A percentile compares a stretch with the other conserved stretches of the same genome.
Conservation (phyloP, 108 stramenopile species). For the Fragilaria radians region DNA sequence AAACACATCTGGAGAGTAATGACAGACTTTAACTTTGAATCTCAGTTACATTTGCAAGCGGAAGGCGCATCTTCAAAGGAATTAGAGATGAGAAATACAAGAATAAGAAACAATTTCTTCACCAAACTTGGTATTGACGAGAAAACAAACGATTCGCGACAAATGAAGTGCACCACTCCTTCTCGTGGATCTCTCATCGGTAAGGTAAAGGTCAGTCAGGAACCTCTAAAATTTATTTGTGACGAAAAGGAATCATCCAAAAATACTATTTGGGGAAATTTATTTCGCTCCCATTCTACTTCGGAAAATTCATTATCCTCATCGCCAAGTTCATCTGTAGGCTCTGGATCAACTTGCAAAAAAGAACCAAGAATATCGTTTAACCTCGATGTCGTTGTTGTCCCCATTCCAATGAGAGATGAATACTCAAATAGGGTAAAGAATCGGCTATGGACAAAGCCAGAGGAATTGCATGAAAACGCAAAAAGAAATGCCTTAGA, state of each 20-base stretch:
- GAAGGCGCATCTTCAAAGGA: no score
- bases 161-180: neutral
- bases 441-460: conserved; percentile 20
- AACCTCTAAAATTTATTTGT: conserved; percentile 3
- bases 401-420: conserved; percentile 34
- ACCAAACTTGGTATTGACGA: conserved; percentile 2
- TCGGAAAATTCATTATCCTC: neutral
- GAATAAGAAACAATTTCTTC: neutral
- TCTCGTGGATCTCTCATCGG: neutral
- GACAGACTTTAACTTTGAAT: no score
- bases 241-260: conserved; percentile 4
- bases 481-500: conserved; percentile 42
- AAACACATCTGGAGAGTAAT: no score
- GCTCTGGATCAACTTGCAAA: no score
- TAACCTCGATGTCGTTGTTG: conserved; percentile 23
- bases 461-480: conserved; percentile 23
- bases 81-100: no score
- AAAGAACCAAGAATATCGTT: neutral
- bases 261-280: neutral
- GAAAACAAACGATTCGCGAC: no score
- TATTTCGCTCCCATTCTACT: neutral
- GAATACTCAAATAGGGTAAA: conserved; percentile 38
- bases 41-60: no score
- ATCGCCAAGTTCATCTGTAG: neutral
- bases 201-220: neutral